Conservation (phyloP, 116 monocot genomes). For the Posidonia oceanica region DNA sequence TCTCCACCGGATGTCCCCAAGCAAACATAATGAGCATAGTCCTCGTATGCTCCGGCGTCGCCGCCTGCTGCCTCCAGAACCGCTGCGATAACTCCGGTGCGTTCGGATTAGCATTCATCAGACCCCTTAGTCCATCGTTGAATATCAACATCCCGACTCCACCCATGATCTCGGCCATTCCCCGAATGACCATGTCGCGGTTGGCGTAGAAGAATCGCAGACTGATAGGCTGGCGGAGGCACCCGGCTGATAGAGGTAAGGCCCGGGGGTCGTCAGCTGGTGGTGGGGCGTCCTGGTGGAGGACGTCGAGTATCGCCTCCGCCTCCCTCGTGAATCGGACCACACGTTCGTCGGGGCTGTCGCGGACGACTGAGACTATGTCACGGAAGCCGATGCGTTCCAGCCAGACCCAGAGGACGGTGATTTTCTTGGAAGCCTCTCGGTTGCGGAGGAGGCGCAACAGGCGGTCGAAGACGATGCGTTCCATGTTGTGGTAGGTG, state of each 20-base stretch:
- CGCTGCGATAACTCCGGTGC: background rate
- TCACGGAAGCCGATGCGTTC: conserved; percentile 6
- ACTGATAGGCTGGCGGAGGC: background rate
- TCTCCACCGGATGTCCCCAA: background rate
- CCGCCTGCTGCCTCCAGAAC: background rate
- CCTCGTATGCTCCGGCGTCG: conserved; percentile 6
- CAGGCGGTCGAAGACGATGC: conserved; percentile 6
- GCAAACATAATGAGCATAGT: conserved; percentile 17
- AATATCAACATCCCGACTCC: conserved; percentile 19
- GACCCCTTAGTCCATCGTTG: conserved; percentile 2
- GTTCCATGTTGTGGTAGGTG: conserved; percentile 5
- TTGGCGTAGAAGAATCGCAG: conserved; percentile 15
- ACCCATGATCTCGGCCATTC: conserved; percentile 5
- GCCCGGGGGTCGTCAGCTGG: background rate
- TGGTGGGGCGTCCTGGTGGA: conserved; percentile 10
- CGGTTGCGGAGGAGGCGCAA: background rate
- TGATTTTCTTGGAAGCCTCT: conserved; percentile 3
- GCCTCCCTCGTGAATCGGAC: conserved; percentile 8
- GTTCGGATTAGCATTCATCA: background rate
- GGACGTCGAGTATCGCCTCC: conserved; percentile 17
- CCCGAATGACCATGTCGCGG: conserved; percentile 8
- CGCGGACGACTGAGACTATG: background rate
- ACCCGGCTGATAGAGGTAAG: background rate
- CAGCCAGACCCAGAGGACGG: conserved; percentile 22
- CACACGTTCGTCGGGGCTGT: background rate